Percentiles rank a stretch among this genome's conserved stretches.
phyloP scores from a whole-genome alignment of 805 yeast genomes.

The Cyberlindnera mississippiensis region DNA sequence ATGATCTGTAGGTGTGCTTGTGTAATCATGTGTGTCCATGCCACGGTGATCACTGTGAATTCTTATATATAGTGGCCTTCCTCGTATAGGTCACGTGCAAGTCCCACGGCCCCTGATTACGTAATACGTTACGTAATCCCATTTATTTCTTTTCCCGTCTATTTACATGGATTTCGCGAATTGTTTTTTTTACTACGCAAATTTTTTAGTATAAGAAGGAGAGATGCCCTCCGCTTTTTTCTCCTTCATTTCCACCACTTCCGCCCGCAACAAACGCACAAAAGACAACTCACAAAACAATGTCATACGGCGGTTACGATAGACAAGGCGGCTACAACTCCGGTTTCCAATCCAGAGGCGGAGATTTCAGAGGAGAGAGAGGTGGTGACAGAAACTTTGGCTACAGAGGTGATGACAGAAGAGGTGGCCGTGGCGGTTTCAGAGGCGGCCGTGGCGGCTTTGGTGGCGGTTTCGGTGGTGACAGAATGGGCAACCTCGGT shows the following conservation, averaged over 20 bases:
- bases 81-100: no score
- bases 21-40: no score
- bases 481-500: conserved; percentile 46
- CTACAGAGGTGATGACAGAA: conserved; percentile 31
- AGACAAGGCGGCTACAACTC: conserved; percentile 21
- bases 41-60: no score
- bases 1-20: no score
- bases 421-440: conserved; percentile 32
- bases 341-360: conserved; percentile 21
- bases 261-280: neutral
- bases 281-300: conserved; percentile 3
- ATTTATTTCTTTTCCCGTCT: no score
- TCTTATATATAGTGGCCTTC: no score
- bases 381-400: conserved; percentile 26
- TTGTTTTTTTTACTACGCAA: no score
- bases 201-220: no score
- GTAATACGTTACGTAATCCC: no score
- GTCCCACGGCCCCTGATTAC: no score
- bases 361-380: conserved; percentile 23
- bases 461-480: conserved; percentile 30
- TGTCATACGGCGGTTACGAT: conserved; percentile 24
- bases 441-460: conserved; percentile 33
- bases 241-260: neutral
- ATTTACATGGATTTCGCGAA: no score
- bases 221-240: neutral